These are phyloP conservation scores for Heritiera littoralis DNA, from an alignment of 345 rosid species.

Conservation along the genomic window DNA sequence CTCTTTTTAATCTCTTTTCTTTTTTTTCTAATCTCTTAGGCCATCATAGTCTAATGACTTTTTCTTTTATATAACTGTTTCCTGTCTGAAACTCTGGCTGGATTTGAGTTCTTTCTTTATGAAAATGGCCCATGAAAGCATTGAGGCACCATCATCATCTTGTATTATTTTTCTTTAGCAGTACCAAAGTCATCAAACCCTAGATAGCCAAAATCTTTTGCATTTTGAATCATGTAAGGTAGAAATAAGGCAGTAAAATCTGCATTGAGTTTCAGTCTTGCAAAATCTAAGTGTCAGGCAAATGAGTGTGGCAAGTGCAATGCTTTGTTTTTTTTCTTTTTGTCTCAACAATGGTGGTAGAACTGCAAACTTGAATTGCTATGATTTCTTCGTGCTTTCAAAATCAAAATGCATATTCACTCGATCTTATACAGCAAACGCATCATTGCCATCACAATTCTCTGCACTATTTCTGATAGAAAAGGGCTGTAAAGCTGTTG, in stretches of 20 bases:
- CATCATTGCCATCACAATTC: slow-evolving; percentile 2
- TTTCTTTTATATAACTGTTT: background rate
- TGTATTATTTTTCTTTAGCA: background rate
- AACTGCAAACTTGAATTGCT: background rate
- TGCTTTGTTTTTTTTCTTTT: background rate
- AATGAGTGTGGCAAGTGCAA: background rate
- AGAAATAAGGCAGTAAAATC: background rate
- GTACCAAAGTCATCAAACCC: background rate
- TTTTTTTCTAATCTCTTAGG: background rate
- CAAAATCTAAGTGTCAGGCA: background rate
- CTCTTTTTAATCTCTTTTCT: background rate
- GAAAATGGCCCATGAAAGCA: background rate
- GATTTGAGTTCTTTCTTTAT: background rate
- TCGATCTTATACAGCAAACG: background rate
- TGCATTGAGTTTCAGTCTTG: background rate
- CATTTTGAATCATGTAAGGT: background rate
- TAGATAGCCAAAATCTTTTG: background rate
- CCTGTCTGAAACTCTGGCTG: background rate
- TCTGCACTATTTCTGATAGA: background rate
- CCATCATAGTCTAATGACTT: background rate
- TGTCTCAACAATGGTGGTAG: background rate
- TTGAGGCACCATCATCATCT: background rate
- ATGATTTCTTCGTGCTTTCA: background rate
- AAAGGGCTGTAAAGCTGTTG: background rate
- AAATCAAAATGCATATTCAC: background rate